Evolutionary conservation across 192 early-diverging fungal species (phyloP), one percentile per base, ranked within the genome.

Genomic region (Backusella tuberculispora): DNA sequence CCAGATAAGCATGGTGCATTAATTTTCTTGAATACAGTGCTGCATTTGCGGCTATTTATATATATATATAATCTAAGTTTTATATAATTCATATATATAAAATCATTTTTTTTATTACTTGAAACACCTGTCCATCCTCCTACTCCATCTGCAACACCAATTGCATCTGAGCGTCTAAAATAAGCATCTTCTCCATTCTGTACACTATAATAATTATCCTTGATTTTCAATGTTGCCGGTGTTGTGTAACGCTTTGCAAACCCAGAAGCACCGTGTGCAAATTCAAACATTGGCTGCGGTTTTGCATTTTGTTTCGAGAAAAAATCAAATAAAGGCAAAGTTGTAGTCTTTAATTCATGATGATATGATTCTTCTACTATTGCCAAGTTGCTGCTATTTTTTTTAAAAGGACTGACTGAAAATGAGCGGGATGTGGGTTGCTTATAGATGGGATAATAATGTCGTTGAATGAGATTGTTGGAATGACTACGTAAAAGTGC

Each of bases 131-230:
- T 72, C 98, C 98, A 99, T 34, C 96, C 96, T 38, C 98, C 96
- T 10, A 99, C 96, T 5, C 98, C 98, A 75, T 97, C 96, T 6
- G 96, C 95, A 6, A 98, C 95, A 17, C 97, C 96, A 21, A 99
- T 75, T 3, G 94, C 89, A 76, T 99, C 96, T 24, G 88, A 76
- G 68, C 96, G 87, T 64, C 83, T 78, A 76, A 99, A 99, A 78
- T 94, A 99, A 5, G 96, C 93, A 78, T 99, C 98, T 82, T 99
- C 96, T 34, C 98, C 98, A 37, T 92, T 92, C 60, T 89, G 88
- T 15, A 89, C 74, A 77, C 86, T 92, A 26, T 81, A 83, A 76
- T 93, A 88, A 69, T 88, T 82, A 69, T 76, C 85, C 21, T 86
- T 85, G 19, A 74, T 77, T 40, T 67, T 67, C 4, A 17, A 13